These are phyloP conservation scores for Paragyromitra xinjiangensis DNA, from an alignment of 495 filamentous ascomycete genomes.

Conservation along the genomic window DNA sequence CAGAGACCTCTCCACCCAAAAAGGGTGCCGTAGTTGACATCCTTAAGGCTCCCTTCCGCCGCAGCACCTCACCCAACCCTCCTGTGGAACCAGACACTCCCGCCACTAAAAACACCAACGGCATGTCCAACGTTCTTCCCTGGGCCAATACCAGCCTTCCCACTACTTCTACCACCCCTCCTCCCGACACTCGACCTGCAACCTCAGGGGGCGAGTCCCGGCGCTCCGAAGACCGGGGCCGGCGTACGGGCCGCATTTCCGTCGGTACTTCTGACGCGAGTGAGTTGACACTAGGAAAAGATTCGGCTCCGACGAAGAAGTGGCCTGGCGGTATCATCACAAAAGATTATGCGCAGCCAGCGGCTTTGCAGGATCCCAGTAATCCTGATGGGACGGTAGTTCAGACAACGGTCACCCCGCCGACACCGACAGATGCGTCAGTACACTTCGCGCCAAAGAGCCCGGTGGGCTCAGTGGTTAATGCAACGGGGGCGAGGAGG, in stretches of 20 bases:
- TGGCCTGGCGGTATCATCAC: conserved; percentile 45
- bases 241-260: conserved; percentile 48
- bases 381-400: conserved; percentile 38
- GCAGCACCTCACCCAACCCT: conserved; percentile 52
- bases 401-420: conserved; percentile 53
- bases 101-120: conserved; percentile 9
- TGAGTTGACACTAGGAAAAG: conserved; percentile 38
- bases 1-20: conserved; percentile 30
- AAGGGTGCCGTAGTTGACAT: conserved; percentile 44
- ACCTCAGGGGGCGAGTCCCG: conserved; percentile 54
- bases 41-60: conserved; percentile 50
- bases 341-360: conserved; percentile 35
- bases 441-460: conserved; percentile 55
- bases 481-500: conserved; percentile 73
- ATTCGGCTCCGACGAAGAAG: conserved; percentile 19
- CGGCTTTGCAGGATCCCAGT: conserved; percentile 24
- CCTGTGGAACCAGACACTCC: conserved; percentile 14
- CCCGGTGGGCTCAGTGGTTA: conserved; percentile 50
- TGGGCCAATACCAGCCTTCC: conserved; percentile 34
- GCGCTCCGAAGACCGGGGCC: conserved; percentile 50
- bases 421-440: conserved; percentile 60
- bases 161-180: not conserved
- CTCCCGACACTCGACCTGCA: conserved; percentile 47
- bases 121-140: conserved; percentile 21
- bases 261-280: conserved; percentile 55